Evolutionary conservation across 345 rosid species (phyloP), one percentile per base, ranked within the genome.

Genomic region (Barbarea vulgaris): DNA sequence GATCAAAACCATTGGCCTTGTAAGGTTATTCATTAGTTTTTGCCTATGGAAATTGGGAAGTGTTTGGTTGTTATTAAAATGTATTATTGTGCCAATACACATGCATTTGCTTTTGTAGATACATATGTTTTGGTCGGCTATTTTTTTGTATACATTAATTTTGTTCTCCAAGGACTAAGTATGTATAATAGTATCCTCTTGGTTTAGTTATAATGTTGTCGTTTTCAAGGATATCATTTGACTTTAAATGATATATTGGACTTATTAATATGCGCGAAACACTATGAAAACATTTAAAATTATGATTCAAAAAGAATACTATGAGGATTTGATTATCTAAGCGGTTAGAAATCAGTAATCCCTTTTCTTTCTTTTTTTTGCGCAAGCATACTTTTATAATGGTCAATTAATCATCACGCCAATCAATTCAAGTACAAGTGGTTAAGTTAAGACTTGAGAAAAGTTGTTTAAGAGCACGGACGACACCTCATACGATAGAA

Each of bases 51-150:
- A 55, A 14, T 4, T 63, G 25, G 13, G 21, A 48, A 47, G 27
- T 75, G 55, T 75, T 59, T 39, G 19, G 74, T 67, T 67, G 64
- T 17, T 46, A 46, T 66, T 12, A 66, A 65, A 56, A 74, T 57
- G 19, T 56, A 39, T 31, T 30, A 17, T 48, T 27, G 58, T 56
- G 63, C 14, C 6, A 56, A 44, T 55, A 31, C 37, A 61, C 31
- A 57, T 36, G 52, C 63, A 24, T 69, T 22, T 27, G 18, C 10
- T 28, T 59, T 37, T 34, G 24, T 54, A 25, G 37, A 54, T 7
- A 63, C 9, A 18, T 51, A 37, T 36, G 7, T 19, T 31, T 47
- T 64, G 69, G 41, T 64, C 15, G 22, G 18, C 51, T 61, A 47
- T 9, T 21, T 33, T 15, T 19, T 14, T 41, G 17, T 58, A 27